Evolutionary conservation across 1,139 yeast genomes (phyloP).

Genomic region (Meyerozyma sp.): DNA sequence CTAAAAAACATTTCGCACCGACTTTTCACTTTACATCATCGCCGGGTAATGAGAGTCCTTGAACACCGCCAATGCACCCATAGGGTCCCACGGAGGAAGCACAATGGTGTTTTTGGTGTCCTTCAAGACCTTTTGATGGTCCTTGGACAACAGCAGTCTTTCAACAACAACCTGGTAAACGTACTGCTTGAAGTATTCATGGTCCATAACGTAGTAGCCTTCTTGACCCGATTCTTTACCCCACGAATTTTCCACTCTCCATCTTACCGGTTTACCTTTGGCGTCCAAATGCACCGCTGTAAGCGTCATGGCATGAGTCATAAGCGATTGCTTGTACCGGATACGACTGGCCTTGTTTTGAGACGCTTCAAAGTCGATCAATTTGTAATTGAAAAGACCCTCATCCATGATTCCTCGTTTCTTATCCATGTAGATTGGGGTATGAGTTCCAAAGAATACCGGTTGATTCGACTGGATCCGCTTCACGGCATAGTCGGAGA

Average conservation of each 20-base stretch:
- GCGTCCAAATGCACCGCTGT: slow-evolving; percentile 15
- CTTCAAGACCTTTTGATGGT: slow-evolving; percentile 6
- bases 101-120: slow-evolving; percentile 5
- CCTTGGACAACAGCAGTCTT: slow-evolving; percentile 7
- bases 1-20: neutral
- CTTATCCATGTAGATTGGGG: slow-evolving; percentile 15
- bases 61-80: slow-evolving; percentile 13
- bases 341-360: slow-evolving; percentile 50
- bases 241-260: slow-evolving; percentile 16
- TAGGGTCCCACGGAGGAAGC: slow-evolving; percentile 16
- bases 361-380: slow-evolving; percentile 9
- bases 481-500: slow-evolving; percentile 11
- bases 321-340: slow-evolving; percentile 47
- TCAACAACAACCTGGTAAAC: slow-evolving; percentile 14
- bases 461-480: slow-evolving; percentile 11
- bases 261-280: slow-evolving; percentile 11
- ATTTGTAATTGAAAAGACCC: slow-evolving; percentile 10
- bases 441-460: slow-evolving; percentile 15
- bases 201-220: slow-evolving; percentile 16
- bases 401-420: slow-evolving; percentile 15
- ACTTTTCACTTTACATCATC: neutral
- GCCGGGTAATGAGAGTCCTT: slow-evolving; percentile 1
- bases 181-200: slow-evolving; percentile 14
- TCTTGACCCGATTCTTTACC: slow-evolving; percentile 14
- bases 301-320: slow-evolving; percentile 19